Evolutionary conservation across 768 basidiomycete species (phyloP).

Genomic region (Tricholoma saponaceum): DNA sequence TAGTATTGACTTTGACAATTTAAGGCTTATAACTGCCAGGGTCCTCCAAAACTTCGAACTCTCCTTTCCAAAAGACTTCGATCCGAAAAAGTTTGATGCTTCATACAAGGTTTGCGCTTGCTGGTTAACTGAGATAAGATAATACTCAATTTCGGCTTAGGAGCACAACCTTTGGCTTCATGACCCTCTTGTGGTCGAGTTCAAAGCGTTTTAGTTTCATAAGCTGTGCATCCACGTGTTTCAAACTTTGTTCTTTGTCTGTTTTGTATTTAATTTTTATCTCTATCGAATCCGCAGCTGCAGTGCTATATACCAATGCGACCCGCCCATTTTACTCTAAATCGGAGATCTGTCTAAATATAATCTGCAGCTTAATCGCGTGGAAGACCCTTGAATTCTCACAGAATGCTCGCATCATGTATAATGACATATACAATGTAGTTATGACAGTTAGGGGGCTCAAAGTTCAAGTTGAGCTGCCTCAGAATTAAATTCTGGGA

Average conservation of each 20-base stretch:
- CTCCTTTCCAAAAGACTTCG: constrained; percentile 12
- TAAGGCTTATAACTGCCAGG: constrained; percentile 12
- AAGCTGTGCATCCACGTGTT: neutral
- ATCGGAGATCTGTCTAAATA: too few relatives aligned
- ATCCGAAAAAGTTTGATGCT: constrained; percentile 14
- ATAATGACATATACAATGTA: too few relatives aligned
- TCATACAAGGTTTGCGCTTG: constrained; percentile 15
- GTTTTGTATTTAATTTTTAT: too few relatives aligned
- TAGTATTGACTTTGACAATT: neutral
- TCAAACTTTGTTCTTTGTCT: neutral
- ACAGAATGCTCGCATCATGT: too few relatives aligned
- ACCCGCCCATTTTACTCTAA: too few relatives aligned
- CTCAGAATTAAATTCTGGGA: too few relatives aligned
- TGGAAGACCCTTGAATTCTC: too few relatives aligned
- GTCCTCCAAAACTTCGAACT: constrained; percentile 14
- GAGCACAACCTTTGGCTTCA: constrained; percentile 23
- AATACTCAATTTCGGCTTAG: constrained; percentile 1
- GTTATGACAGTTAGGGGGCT: too few relatives aligned
- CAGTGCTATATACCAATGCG: too few relatives aligned
- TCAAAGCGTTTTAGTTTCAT: constrained; percentile 4
- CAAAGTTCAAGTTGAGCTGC: too few relatives aligned
- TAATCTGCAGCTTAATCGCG: too few relatives aligned
- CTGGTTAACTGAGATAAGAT: neutral
- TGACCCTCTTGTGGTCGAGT: constrained; percentile 10
- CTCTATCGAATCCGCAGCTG: too few relatives aligned